A percentile compares a stretch with the other conserved stretches of the same genome.
Conservation (phyloP, 2,329 filamentous ascomycete species). For the Alternaria incomplexa region DNA sequence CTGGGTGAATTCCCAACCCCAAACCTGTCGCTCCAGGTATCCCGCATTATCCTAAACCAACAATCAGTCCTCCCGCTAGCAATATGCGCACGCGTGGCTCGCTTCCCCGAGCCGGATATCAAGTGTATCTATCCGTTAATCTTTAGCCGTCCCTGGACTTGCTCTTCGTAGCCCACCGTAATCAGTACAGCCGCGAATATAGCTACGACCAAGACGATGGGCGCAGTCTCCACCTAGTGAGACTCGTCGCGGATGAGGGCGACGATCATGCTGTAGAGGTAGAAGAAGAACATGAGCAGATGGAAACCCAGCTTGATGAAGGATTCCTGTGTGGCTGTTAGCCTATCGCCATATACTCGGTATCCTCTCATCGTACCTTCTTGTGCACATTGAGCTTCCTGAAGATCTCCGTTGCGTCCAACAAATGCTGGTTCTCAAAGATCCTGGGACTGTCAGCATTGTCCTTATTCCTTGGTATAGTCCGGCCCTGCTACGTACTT, state of each 20-base stretch:
- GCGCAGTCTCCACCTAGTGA: constrained; percentile 59
- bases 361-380: constrained; percentile 67
- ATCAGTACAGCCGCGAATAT: constrained; percentile 4
- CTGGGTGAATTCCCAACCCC: not conserved
- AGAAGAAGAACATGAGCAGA: constrained; percentile 99
- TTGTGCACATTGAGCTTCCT: constrained; percentile 98
- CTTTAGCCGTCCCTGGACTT: not conserved
- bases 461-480: not conserved
- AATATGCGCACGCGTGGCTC: constrained; percentile 20
- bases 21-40: constrained; percentile 5
- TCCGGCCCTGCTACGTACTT: constrained; percentile 72
- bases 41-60: constrained; percentile 9
- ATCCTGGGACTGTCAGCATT: constrained; percentile 68
- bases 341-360: not conserved
- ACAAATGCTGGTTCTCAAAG: constrained; percentile 92
- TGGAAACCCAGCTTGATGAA: constrained; percentile 99
- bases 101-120: constrained; percentile 20
- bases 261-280: constrained; percentile 98
- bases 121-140: constrained; percentile 2
- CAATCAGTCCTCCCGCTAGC: constrained; percentile 4
- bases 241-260: constrained; percentile 95
- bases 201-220: constrained; percentile 3
- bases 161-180: not conserved
- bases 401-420: constrained; percentile 99
- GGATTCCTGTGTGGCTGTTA: constrained; percentile 72